Conservation (phyloP, 2,329 filamentous ascomycete genomes). For the Ophiocordyceps australis region DNA sequence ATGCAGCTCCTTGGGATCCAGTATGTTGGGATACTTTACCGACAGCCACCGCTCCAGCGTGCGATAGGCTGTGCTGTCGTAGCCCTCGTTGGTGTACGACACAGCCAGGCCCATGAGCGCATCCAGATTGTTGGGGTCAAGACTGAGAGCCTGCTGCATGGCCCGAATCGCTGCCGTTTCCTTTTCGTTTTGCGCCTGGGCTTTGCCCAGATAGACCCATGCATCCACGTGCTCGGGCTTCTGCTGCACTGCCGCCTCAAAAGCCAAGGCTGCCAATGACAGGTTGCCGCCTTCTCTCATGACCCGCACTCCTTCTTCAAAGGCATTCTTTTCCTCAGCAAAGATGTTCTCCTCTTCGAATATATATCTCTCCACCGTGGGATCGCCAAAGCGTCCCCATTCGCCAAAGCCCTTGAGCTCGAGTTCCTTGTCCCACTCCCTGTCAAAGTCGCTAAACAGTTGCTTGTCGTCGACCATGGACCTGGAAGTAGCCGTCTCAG, state of each 20-base stretch:
- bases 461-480: constrained; percentile 50
- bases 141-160: constrained; percentile 73
- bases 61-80: constrained; percentile 90
- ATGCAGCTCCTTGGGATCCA: constrained; percentile 53
- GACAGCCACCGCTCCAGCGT: constrained; percentile 94
- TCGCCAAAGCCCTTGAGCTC: constrained; percentile 47
- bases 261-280: constrained; percentile 80
- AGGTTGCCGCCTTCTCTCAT: constrained; percentile 89
- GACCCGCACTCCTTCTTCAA: constrained; percentile 83
- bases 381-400: constrained; percentile 51
- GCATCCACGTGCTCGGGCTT: constrained; percentile 76
- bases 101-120: constrained; percentile 92
- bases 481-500: constrained; percentile 52
- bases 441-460: constrained; percentile 51
- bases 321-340: constrained; percentile 62
- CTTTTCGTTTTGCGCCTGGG: constrained; percentile 97
- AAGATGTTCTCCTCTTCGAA: constrained; percentile 94
- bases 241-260: constrained; percentile 88
- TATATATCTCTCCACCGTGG: constrained; percentile 72
- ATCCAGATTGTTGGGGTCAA: constrained; percentile 71
- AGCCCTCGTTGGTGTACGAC: constrained; percentile 96
- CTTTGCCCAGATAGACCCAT: constrained; percentile 81
- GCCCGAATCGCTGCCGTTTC: constrained; percentile 90
- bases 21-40: constrained; percentile 78
- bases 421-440: constrained; percentile 38